These are phyloP conservation scores for Basidioascus undulatus DNA, from an alignment of 768 basidiomycete species.

Conservation along the genomic window DNA sequence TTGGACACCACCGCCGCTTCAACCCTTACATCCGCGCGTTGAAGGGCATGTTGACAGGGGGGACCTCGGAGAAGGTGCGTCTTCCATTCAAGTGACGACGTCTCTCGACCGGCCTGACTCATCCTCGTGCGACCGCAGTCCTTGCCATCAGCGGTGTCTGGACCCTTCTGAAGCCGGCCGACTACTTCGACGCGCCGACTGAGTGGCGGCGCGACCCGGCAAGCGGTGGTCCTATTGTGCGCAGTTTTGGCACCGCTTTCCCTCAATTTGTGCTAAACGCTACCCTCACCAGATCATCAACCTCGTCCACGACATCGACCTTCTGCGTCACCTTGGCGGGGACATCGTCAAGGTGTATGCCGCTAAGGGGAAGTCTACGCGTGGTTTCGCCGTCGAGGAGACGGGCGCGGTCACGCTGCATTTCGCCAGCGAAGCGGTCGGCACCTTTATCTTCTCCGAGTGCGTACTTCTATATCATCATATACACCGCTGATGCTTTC, in stretches of 20 bases:
- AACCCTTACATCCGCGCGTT: too few species aligned
- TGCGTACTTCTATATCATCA: neutral
- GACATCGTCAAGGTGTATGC: conserved; percentile 7
- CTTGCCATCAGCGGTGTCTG: conserved; percentile 4
- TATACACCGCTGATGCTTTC: neutral
- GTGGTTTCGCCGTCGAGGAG: conserved; percentile 9
- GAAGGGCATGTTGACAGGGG: too few species aligned
- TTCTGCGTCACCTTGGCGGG: conserved; percentile 8
- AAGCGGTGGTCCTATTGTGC: conserved; percentile 4
- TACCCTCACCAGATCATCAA: neutral
- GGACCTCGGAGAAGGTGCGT: too few species aligned
- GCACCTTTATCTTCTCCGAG: conserved; percentile 12
- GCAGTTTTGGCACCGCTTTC: conserved; percentile 9
- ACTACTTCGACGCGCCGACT: conserved; percentile 3
- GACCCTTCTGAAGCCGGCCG: conserved; percentile 1
- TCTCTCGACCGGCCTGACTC: too few species aligned
- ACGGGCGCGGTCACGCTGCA: conserved; percentile 8
- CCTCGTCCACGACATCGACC: conserved; percentile 7
- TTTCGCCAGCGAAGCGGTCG: conserved; percentile 9
- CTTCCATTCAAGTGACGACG: too few species aligned
- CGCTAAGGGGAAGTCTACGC: conserved; percentile 2
- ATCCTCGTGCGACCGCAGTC: too few species aligned
- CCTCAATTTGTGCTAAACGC: too few species aligned
- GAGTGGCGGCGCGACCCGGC: neutral
- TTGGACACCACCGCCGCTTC: conserved; percentile 12